These are phyloP conservation scores for Lentinus brumalis DNA, from an alignment of 768 basidiomycete species.

Conservation along the genomic window DNA sequence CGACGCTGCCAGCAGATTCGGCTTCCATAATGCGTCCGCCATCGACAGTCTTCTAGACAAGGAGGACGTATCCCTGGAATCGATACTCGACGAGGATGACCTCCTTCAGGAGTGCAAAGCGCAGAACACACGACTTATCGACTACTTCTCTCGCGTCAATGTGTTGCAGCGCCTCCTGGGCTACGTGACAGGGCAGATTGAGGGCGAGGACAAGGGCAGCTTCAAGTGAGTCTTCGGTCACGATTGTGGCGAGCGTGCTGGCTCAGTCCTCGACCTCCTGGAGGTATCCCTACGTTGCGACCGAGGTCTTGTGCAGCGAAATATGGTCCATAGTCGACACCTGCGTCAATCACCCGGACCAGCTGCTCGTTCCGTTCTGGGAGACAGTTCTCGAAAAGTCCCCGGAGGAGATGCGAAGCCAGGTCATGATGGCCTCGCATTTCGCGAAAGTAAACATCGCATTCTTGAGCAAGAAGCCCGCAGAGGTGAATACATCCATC, in stretches of 20 bases:
- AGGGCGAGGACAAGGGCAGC: constrained; percentile 72
- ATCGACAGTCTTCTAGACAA: constrained; percentile 91
- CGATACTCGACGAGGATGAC: constrained; percentile 92
- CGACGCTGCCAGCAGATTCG: constrained; percentile 61
- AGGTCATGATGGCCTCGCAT: constrained; percentile 86
- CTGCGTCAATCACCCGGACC: constrained; percentile 68
- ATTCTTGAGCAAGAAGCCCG: constrained; percentile 85
- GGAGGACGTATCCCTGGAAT: constrained; percentile 86
- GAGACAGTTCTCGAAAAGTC: constrained; percentile 80
- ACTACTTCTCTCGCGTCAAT: constrained; percentile 83
- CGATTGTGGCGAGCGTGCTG: not conserved
- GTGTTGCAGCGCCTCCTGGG: constrained; percentile 78
- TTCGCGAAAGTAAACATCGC: constrained; percentile 94
- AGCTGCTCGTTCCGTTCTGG: constrained; percentile 88
- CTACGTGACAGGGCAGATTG: constrained; percentile 87
- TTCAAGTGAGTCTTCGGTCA: constrained; percentile 67
- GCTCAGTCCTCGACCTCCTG: constrained; percentile 10
- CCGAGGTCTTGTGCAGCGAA: constrained; percentile 94
- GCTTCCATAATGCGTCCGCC: constrained; percentile 84
- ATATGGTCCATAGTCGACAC: constrained; percentile 95
- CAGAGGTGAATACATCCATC: constrained; percentile 63
- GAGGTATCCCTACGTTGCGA: constrained; percentile 91
- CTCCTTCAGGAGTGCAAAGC: constrained; percentile 94
- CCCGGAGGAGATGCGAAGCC: constrained; percentile 84
- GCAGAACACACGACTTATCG: constrained; percentile 86